A percentile compares a stretch with the other conserved stretches of the same genome.
Evolutionary conservation across 1,139 yeast species (phyloP).

Genomic region (Hansenula sp.): DNA sequence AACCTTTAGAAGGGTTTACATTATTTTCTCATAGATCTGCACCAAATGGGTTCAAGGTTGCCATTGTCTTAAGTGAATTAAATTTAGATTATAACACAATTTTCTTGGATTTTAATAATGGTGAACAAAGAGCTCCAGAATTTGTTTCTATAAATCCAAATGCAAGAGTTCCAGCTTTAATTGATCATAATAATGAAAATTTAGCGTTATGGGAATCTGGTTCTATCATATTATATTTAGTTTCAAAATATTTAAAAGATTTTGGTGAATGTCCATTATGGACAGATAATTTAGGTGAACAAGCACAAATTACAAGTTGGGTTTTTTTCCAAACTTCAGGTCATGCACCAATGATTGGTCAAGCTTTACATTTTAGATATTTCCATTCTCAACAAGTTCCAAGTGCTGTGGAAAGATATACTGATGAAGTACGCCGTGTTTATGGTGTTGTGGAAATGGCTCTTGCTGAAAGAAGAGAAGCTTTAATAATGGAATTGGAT

Average conservation of each 20-base stretch:
- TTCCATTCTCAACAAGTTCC: slow-evolving; percentile 87
- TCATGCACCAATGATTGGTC: slow-evolving; percentile 98
- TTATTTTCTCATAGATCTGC: slow-evolving; percentile 89
- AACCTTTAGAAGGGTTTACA: slow-evolving; percentile 82
- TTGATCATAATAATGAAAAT: slow-evolving; percentile 80
- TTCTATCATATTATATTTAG: slow-evolving; percentile 77
- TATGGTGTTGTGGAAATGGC: slow-evolving; percentile 96
- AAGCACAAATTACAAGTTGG: slow-evolving; percentile 87
- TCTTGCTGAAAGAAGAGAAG: slow-evolving; percentile 87
- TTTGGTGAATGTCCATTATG: slow-evolving; percentile 75
- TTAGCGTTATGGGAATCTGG: slow-evolving; percentile 93
- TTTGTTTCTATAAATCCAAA: slow-evolving; percentile 90
- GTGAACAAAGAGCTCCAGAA: slow-evolving; percentile 92
- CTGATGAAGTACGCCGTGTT: slow-evolving; percentile 90
- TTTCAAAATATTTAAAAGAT: slow-evolving; percentile 62
- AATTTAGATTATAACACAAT: slow-evolving; percentile 78
- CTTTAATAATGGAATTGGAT: slow-evolving; percentile 85
- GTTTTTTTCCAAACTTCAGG: slow-evolving; percentile 93
- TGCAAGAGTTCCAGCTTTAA: slow-evolving; percentile 91
- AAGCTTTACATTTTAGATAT: slow-evolving; percentile 88
- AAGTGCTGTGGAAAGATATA: slow-evolving; percentile 86
- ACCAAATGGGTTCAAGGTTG: slow-evolving; percentile 95
- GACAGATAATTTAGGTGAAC: slow-evolving; percentile 77
- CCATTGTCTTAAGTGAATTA: slow-evolving; percentile 82
- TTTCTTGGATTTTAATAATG: slow-evolving; percentile 80